Conservation (phyloP, 371 early-diverging fungal species). For the Actinomortierella ambigua region DNA sequence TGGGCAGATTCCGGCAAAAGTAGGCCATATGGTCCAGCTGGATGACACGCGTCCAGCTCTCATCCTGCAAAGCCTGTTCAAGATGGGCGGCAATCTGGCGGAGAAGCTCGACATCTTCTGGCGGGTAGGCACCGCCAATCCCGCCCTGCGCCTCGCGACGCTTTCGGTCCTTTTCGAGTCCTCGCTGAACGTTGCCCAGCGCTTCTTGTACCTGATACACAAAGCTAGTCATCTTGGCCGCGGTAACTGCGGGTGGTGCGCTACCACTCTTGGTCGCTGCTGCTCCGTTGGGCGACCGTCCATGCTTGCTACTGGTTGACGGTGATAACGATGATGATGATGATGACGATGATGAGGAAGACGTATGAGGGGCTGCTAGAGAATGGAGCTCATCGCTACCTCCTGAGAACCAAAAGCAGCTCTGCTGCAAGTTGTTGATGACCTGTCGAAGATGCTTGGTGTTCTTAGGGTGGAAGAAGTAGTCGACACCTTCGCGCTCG, state of each 20-base stretch:
- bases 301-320: too few species aligned
- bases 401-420: conserved; percentile 67
- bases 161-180: background rate
- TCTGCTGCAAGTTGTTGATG: conserved; percentile 63
- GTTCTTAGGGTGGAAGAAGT: conserved; percentile 71
- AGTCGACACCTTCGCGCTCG: conserved; percentile 66
- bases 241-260: too few species aligned
- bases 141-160: conserved; percentile 7
- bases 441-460: conserved; percentile 56
- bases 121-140: conserved; percentile 42
- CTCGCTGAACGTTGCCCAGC: too few species aligned
- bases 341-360: too few species aligned
- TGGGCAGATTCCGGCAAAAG: conserved; percentile 47
- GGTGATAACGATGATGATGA: too few species aligned
- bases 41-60: conserved; percentile 47
- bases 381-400: conserved; percentile 1
- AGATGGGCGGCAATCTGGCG: conserved; percentile 40
- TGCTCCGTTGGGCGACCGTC: too few species aligned
- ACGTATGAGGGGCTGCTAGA: too few species aligned
- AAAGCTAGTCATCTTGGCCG: too few species aligned
- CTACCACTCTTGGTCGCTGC: too few species aligned
- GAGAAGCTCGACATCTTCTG: conserved; percentile 49
- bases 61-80: conserved; percentile 38
- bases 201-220: too few species aligned
- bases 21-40: conserved; percentile 43